phyloP scores from a whole-genome alignment of 306 rosid genomes.

The Begonia peltatifolia region DNA sequence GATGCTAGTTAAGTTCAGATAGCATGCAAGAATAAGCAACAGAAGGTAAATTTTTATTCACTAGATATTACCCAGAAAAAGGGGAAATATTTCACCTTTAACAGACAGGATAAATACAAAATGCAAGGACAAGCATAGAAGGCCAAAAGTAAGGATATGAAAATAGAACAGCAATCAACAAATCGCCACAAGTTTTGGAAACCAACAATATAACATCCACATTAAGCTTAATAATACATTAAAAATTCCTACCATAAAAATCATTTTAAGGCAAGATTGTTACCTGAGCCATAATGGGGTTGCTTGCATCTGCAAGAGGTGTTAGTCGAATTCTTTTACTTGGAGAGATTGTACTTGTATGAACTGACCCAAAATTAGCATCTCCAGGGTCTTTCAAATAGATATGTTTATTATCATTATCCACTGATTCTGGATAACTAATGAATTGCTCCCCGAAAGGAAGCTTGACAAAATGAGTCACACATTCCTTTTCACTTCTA shows the following conservation, averaged over 20 bases:
- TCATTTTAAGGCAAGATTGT: not conserved
- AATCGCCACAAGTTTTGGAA: not conserved
- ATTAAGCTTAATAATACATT: not conserved
- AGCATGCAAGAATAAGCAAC: too few species aligned
- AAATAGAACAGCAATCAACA: not conserved
- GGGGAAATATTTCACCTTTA: too few species aligned
- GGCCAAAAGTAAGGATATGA: not conserved
- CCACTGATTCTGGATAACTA: slow-evolving; percentile 23
- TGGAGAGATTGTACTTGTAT: slow-evolving; percentile 18
- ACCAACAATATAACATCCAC: not conserved
- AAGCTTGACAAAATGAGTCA: slow-evolving; percentile 65
- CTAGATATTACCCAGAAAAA: too few species aligned
- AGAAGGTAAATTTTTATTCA: too few species aligned
- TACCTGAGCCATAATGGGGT: slow-evolving; percentile 98
- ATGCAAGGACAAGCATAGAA: not conserved
- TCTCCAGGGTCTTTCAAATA: slow-evolving; percentile 15
- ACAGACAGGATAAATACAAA: too few species aligned
- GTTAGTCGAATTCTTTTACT: slow-evolving; percentile 62
- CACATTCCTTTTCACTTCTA: slow-evolving; percentile 84
- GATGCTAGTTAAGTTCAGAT: too few species aligned
- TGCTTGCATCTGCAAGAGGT: slow-evolving; percentile 94
- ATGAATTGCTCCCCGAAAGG: slow-evolving; percentile 63
- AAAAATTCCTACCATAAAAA: slow-evolving; percentile 1
- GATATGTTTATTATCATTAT: slow-evolving; percentile 4
- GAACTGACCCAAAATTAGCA: slow-evolving; percentile 25